These are phyloP conservation scores for Rhizopus delemar DNA, from an alignment of 371 early-diverging fungal species.

Conservation along the genomic window DNA sequence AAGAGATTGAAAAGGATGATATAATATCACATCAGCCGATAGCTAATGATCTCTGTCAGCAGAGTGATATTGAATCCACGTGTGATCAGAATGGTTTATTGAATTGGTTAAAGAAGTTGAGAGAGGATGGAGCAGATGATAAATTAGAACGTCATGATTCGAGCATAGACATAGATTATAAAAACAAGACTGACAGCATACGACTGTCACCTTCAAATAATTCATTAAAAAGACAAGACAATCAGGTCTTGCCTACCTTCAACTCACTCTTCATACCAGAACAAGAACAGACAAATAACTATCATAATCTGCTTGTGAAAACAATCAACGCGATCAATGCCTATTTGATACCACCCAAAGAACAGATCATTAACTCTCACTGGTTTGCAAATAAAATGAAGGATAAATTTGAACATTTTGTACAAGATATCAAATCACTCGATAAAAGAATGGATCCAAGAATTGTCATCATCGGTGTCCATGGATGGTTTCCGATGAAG, in stretches of 20 bases:
- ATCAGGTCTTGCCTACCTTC: conserved; percentile 36
- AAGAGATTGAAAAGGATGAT: neutral
- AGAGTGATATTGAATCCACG: too few relatives aligned
- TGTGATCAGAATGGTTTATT: neutral
- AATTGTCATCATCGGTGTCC: conserved; percentile 77
- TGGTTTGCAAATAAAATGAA: conserved; percentile 27
- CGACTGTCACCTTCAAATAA: conserved; percentile 13
- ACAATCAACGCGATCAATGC: conserved; percentile 21
- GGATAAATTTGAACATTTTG: conserved; percentile 30
- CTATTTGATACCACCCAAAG: conserved; percentile 16
- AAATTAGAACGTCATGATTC: conserved; percentile 6
- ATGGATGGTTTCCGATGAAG: conserved; percentile 90
- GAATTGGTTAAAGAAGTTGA: neutral
- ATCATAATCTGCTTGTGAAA: conserved; percentile 10
- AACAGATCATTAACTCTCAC: conserved; percentile 6
- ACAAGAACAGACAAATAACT: conserved; percentile 14
- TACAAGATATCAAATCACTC: conserved; percentile 32
- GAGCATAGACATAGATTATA: conserved; percentile 7
- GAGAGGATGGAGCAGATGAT: neutral
- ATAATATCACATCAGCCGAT: neutral
- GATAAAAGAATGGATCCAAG: conserved; percentile 24
- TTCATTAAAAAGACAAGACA: conserved; percentile 21
- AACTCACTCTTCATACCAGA: conserved; percentile 27
- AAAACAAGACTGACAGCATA: neutral
- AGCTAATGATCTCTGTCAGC: neutral